Conservation (phyloP, 306 rosid genomes). For the Cicer chorassanicum region DNA sequence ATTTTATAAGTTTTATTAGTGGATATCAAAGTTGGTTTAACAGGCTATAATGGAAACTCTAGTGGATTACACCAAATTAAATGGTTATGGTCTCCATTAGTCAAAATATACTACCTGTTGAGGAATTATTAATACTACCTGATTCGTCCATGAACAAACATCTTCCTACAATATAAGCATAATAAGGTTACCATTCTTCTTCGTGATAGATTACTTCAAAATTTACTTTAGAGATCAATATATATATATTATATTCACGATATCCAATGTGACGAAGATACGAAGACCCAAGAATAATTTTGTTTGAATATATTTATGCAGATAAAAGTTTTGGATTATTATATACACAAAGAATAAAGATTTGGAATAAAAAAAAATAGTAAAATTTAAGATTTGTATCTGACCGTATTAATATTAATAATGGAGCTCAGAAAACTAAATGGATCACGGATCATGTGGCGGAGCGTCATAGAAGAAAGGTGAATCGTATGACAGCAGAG, state of each 20-base stretch:
- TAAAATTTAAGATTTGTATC: neutral
- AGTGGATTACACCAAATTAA: neutral
- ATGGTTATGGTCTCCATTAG: neutral
- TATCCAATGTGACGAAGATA: neutral
- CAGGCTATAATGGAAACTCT: neutral
- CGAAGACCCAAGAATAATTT: neutral
- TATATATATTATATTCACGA: neutral
- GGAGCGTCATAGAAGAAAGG: conserved; percentile 28
- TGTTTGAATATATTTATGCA: neutral
- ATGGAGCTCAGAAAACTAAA: conserved; percentile 31
- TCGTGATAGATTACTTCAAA: too few relatives aligned
- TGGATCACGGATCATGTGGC: conserved; percentile 11
- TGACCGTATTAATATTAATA: neutral
- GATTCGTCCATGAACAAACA: neutral
- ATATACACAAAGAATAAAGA: neutral
- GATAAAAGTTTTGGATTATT: neutral
- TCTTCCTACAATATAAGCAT: neutral
- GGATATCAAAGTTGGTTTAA: neutral
- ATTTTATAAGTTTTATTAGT: neutral
- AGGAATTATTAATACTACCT: neutral
- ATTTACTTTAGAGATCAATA: neutral
- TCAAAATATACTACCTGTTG: neutral
- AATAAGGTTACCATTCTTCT: neutral
- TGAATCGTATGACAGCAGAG: neutral
- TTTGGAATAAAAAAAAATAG: neutral